Percentiles rank a stretch among this genome's conserved stretches.
Evolutionary conservation across 495 filamentous ascomycete genomes (phyloP).

Genomic region (Polyplosphaeria fusca): DNA sequence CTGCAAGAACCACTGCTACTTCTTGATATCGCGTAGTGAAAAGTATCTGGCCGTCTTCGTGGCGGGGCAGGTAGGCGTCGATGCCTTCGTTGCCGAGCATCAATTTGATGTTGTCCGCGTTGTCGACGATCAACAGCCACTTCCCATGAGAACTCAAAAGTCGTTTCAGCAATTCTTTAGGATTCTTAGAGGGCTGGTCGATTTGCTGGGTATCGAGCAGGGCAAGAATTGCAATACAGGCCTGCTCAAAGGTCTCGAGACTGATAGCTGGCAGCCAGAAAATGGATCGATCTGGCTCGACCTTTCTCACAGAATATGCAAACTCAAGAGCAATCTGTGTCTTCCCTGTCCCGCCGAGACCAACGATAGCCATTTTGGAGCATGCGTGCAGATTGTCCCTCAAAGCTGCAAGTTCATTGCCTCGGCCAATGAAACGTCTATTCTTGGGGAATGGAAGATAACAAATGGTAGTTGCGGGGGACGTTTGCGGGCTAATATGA

Average conservation of each 20-base stretch:
- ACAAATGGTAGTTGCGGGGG: too few species aligned
- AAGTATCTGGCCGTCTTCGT: slow-evolving; percentile 25
- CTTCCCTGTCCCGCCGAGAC: too few species aligned
- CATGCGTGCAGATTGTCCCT: too few species aligned
- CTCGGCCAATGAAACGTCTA: too few species aligned
- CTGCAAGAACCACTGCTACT: slow-evolving; percentile 21
- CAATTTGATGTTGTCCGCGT: slow-evolving; percentile 34
- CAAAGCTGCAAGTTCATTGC: too few species aligned
- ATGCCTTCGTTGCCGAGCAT: slow-evolving; percentile 25
- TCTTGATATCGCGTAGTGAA: slow-evolving; percentile 33
- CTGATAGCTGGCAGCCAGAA: slow-evolving; percentile 32
- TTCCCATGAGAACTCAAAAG: slow-evolving; percentile 9
- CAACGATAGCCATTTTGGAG: slow-evolving; percentile 22
- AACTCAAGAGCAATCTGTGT: slow-evolving; percentile 33
- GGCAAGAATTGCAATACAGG: slow-evolving; percentile 7
- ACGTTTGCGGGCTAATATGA: too few species aligned
- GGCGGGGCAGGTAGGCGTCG: slow-evolving; percentile 26
- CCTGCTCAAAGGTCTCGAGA: slow-evolving; percentile 30
- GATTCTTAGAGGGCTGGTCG: slow-evolving; percentile 10
- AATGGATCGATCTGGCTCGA: slow-evolving; percentile 26
- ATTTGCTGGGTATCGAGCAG: slow-evolving; percentile 9
- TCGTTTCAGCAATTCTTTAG: slow-evolving; percentile 18
- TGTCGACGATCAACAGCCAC: slow-evolving; percentile 31
- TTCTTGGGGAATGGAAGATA: too few species aligned
- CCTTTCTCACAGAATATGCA: slow-evolving; percentile 25